Conservation (phyloP, 768 basidiomycete species). For the Cystofilobasidium capitatum region DNA sequence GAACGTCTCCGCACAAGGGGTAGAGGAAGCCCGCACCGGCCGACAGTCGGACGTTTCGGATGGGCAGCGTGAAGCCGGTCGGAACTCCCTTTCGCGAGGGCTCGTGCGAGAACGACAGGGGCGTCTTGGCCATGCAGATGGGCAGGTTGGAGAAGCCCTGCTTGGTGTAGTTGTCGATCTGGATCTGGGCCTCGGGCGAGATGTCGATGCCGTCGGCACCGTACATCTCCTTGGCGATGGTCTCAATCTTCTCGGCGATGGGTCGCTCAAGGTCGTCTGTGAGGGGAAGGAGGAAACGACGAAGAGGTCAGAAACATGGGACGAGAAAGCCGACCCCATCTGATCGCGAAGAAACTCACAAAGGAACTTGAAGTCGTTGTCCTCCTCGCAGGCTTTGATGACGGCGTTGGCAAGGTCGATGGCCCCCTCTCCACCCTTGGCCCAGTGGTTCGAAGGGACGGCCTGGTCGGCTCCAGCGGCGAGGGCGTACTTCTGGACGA, state of each 20-base stretch:
- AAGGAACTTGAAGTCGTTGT: constrained; percentile 71
- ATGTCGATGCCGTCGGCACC: constrained; percentile 84
- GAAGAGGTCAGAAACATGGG: neutral
- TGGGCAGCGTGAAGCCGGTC: constrained; percentile 80
- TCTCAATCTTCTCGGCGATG: constrained; percentile 77
- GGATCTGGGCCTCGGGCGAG: constrained; percentile 70
- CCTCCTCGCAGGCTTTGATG: constrained; percentile 63
- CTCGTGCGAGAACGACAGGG: constrained; percentile 94
- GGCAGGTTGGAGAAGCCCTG: constrained; percentile 49
- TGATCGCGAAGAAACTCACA: constrained; percentile 39
- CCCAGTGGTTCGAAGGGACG: constrained; percentile 95
- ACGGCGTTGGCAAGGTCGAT: constrained; percentile 85
- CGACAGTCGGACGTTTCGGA: constrained; percentile 73
- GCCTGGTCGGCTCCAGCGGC: constrained; percentile 87
- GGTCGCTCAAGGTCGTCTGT: constrained; percentile 63
- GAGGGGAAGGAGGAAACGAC: neutral
- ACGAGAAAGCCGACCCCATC: neutral
- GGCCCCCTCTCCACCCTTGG: constrained; percentile 84
- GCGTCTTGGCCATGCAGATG: constrained; percentile 98
- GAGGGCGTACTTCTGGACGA: constrained; percentile 69
- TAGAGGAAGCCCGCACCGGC: constrained; percentile 95
- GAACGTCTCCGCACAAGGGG: constrained; percentile 77
- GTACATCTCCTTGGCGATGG: constrained; percentile 55
- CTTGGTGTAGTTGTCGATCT: constrained; percentile 80
- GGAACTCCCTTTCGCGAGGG: constrained; percentile 83